Evolutionary conservation across 2,329 filamentous ascomycete genomes (phyloP), one percentile per base, ranked within the genome.

Genomic region (Cytospora schulzeri): DNA sequence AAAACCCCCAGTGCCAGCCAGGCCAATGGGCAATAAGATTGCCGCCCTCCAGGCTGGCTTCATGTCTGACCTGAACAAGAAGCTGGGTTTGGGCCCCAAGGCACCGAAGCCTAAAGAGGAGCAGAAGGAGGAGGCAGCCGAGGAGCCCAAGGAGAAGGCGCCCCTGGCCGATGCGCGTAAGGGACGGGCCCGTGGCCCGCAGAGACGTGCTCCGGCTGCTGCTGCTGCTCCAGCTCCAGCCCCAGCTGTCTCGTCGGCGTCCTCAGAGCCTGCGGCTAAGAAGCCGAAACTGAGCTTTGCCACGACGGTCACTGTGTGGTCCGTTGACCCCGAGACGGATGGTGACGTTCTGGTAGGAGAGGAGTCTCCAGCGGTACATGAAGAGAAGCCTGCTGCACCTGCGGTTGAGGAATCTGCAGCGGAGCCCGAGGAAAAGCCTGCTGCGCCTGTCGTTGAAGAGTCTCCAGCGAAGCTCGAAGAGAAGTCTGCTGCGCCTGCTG

Each of bases 131-230:
- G 84, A 85, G 55, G 76, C 79, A 35, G 77, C 77, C 2, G 82
- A 83, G 35, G 82, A 85, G 66, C 86, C 85, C 65, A 80, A 84
- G 69, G 88, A 93, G 72, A 92, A 92, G 75, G 87, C 84, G 14
- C 93, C 93, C n/a, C 80, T 99, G 29, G 83, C 84, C 26, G 95
- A 99, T 80, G 93, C 93, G 41, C 87, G 95, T 69, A 98, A 98
- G 80, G 88, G 93, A 28, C 86, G 95, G 69, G 95, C 95, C 26
- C 89, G 92, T 69, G 95, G 95, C 14, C 95, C 95, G 19, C 88
- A 92, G 77, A 79, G 78, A 66, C 75, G 81, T 28, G 78, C 76
- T 2, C 79, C 74, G 35, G 75, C 71, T 41, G 72, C 66, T 67
- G 75, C 71, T 35, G 72, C 66, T n/a, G n/a, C n/a, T 9, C 28